Base-by-base conservation (phyloP, 2,329 filamentous ascomycete genomes). In the Aspergillus sp. region DNA sequence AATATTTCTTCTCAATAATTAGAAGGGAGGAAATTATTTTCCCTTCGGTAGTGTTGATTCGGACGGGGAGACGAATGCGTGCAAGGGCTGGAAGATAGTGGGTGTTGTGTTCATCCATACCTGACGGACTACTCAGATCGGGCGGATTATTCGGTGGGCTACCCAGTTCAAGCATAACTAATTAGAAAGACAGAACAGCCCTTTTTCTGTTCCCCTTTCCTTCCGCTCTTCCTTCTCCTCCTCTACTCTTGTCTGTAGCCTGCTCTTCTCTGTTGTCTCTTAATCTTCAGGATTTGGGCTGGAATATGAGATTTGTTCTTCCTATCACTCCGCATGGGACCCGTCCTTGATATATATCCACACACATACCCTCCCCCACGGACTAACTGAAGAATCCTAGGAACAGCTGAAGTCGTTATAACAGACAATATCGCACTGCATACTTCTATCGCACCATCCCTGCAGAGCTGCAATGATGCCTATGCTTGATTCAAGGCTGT, bases 111-210 rank as follows among this genome's bases (percentile, higher is more conserved):
- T 46, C 54, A 58, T 57, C 52, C 57, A 57, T 57, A 57, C 54
- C 52, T 47, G 38, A 29, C 25, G 9, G 25, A 49, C 49, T 47
- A 55, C 57, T 55, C 47, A 58, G 54, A 57, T 57, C 49, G 47
- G 52, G 57, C 54, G 54, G 47, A 53, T 57, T 50, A 57, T 50
- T 56, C 47, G 57, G 54, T 56, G 54, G 52, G 52, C 52, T 55
- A 5, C 23, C 23, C 23, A 36, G 40, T 51, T 42, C 47, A 52
- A 25, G 23, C 25, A 29, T 29, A 29, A 29, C 25, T 53, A 51
- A 44, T 53, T 58, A 58, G 52, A 58, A 58, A 53, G 45, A 49
- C 32, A 55, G 29, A 45, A 49, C 41, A 31, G 20, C 38, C 53
- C 49, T 46, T 53, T 43, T 36, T 25, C 49, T 44, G 29, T 50